Conservation (phyloP, 768 basidiomycete genomes). For the Hypsizygus marmoreus region DNA sequence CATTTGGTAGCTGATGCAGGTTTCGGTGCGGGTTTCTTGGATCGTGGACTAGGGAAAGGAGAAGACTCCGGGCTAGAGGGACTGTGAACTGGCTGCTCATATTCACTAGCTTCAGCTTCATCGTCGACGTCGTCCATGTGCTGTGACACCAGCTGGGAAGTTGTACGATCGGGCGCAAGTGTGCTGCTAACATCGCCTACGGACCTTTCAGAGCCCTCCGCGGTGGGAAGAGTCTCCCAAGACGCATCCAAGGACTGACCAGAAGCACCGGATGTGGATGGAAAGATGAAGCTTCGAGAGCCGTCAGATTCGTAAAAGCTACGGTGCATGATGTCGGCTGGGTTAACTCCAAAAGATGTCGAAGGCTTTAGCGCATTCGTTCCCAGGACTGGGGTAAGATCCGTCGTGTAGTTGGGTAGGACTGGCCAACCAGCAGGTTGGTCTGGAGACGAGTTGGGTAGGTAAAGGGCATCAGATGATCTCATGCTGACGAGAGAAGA, state of each 20-base stretch:
- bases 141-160: conserved; percentile 3
- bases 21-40: conserved; percentile 12
- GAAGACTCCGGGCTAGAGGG: conserved; percentile 12
- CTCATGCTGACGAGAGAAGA: background rate
- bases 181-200: background rate
- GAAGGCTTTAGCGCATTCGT: conserved; percentile 34
- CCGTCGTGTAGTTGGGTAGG: background rate
- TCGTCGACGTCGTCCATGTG: conserved; percentile 5
- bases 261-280: conserved; percentile 4
- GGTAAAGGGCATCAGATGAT: no score
- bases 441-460: no score
- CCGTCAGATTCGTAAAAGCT: conserved; percentile 1
- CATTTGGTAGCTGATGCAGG: background rate
- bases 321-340: conserved; percentile 34
- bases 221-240: background rate
- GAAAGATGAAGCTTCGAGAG: conserved; percentile 1
- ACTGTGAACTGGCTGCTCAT: conserved; percentile 10
- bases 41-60: conserved; percentile 21
- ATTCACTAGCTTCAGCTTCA: conserved; percentile 14
- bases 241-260: background rate
- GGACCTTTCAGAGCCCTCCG: background rate
- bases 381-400: conserved; percentile 24
- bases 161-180: background rate
- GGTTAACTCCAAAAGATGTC: conserved; percentile 35
- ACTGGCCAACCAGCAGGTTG: conserved; percentile 6